A percentile compares a stretch with the other conserved stretches of the same genome.
These are phyloP conservation scores for Scopulariopsis brevicaulis DNA, from an alignment of 2,329 filamentous ascomycete species.

Conservation along the genomic window DNA sequence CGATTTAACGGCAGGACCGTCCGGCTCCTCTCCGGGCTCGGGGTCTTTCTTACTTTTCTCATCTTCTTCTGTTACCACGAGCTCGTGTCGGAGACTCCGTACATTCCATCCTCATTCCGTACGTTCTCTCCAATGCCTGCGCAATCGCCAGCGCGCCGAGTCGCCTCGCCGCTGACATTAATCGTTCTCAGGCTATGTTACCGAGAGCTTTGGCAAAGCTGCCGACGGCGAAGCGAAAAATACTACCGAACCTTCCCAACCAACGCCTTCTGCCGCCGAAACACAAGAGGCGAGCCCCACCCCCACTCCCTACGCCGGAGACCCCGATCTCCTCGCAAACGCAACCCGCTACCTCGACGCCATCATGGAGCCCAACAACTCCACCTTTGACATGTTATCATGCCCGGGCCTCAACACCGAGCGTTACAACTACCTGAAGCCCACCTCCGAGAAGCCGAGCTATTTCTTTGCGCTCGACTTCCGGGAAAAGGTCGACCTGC, in stretches of 20 bases:
- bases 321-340: not conserved
- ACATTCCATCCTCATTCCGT: not conserved
- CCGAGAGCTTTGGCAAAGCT: not conserved
- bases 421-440: slow-evolving; percentile 1
- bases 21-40: not conserved
- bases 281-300: not conserved
- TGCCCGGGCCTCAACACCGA: slow-evolving; percentile 13
- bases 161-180: no score
- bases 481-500: not conserved
- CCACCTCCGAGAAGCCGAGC: not conserved
- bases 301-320: not conserved
- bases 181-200: not conserved
- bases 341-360: slow-evolving; percentile 12
- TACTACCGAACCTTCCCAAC: not conserved
- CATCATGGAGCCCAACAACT: slow-evolving; percentile 15
- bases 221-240: not conserved
- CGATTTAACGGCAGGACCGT: not conserved
- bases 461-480: slow-evolving; percentile 5
- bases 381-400: slow-evolving; percentile 11
- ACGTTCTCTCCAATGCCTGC: not conserved
- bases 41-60: not conserved
- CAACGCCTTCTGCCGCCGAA: not conserved
- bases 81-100: not conserved
- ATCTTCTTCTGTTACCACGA: not conserved
- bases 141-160: not conserved